Evolutionary conservation across 257 asterid genomes (phyloP), one percentile per base, ranked within the genome.

Genomic region (Paraleonurus japonicus): DNA sequence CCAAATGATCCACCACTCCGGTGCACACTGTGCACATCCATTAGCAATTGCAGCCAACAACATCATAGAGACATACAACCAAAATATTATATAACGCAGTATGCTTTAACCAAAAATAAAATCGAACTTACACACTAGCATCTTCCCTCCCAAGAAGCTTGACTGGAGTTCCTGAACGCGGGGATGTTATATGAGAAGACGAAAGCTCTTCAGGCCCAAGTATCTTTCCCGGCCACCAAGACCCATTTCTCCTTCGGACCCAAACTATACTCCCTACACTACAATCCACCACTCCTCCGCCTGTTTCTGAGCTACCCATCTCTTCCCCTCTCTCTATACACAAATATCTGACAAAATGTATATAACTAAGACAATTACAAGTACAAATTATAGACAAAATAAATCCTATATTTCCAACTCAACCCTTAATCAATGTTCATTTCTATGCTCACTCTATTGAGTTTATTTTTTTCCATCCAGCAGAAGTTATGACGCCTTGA

Each of bases 221-320:
- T 70, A 95, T 95, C 77, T 89, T 92, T 48, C 99, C 99, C 2
- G 99, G 99, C 99, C 99, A 95, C 99, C 99, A 95, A 33, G 99
- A 95, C 76, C 99, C 99, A 65, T 95, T 95, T 73, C 99, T 86
- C 70, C 99, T 82, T 32, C 98, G 85, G 35, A 95, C 99, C 99
- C 99, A 95, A 24, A 95, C 99, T 72, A 95, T 95, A 85, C 99
- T 95, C 64, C 99, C 99, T 75, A 90, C 89, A 77, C 87, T 78
- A 76, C 95, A 87, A 84, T 88, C 96, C 50, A 65, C 85, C 61
- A 70, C 71, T 77, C 83, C 88, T 28, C 81, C 80, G 41, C 86
- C 96, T 9, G 85, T 77, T 78, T 89, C 98, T 22, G 99, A 86
- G 83, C 92, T 89, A 68, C 79, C 96, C 99, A 91, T 95, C 30